Base-by-base conservation (phyloP, 2,329 filamentous ascomycete species). In the Fusarium mexicanum region DNA sequence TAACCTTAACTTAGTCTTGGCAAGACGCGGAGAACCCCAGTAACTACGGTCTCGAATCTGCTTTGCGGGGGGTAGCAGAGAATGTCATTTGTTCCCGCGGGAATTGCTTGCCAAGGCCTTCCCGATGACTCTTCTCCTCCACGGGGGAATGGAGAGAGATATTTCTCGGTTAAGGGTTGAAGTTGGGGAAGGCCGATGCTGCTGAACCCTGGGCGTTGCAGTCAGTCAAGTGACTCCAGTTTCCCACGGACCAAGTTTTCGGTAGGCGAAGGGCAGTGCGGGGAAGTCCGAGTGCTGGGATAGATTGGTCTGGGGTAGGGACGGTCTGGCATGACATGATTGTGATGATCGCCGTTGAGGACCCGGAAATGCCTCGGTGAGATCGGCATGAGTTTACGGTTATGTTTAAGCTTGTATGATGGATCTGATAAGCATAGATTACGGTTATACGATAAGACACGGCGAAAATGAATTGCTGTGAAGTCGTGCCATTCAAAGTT, bases 21-120 rank as follows among this genome's bases (percentile, higher is more conserved):
- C 33, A 51, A 48, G 44, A 64, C n/a, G 61, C 50, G 64, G 48
- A 64, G 50, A 50, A 46, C 48, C 64, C 35, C 48, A 55, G 41
- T 24, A 33, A 24, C n/a, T 18, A 16, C 17, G 26, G 29, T 38
- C 26, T 43, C 26, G 17, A 35, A 31, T 29, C 26, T 54, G 26
- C 26, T 55, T 35, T 55, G 47, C 47, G 59, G 59, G 58, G 47
- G 22, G 4, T 22, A 40, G 18, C 38, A 35, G 51, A 40, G 51
- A 0, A 41, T 55, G 24, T 18, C 11, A 13, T 29, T 43, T 41
- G 46, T 61, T 61, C 59, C 59, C 47, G 59, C 59, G 59, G 59
- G 59, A 61, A 35, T 24, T 5, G 3, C 4, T 20, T 43, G 47
- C 37, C 59, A 54, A 55, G 59, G 37, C 47, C 48, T 53, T 61